A percentile compares a stretch with the other conserved stretches of the same genome.
phyloP scores from a whole-genome alignment of 2,329 filamentous ascomycete species.

The Claviceps citrina region DNA sequence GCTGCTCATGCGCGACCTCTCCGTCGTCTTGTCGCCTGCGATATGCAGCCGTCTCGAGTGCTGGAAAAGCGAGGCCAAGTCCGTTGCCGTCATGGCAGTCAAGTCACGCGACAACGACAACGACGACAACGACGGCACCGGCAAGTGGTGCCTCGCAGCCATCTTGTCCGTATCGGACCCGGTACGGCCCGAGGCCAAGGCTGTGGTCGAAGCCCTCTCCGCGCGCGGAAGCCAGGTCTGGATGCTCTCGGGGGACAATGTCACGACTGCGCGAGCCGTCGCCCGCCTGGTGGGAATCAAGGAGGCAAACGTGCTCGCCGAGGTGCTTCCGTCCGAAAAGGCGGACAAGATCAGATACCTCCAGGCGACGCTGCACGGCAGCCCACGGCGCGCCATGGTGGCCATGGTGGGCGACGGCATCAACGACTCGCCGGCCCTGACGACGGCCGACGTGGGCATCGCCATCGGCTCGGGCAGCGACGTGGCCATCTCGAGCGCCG shows the following conservation, averaged over 20 bases:
- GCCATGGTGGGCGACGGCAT: constrained; percentile 85
- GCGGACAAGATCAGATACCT: constrained; percentile 53
- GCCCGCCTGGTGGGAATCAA: constrained; percentile 62
- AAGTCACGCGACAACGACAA: constrained; percentile 11
- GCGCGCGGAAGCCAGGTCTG: constrained; percentile 57
- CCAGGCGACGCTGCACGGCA: constrained; percentile 34
- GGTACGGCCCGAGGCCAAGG: constrained; percentile 55
- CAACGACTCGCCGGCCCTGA: constrained; percentile 73
- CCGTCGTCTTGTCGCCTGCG: constrained; percentile 22
- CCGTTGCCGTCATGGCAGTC: constrained; percentile 43
- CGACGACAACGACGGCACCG: background rate
- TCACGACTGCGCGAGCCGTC: constrained; percentile 68
- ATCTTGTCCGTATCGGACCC: constrained; percentile 68
- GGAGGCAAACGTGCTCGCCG: constrained; percentile 61
- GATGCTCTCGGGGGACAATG: constrained; percentile 89
- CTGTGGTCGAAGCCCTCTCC: constrained; percentile 49
- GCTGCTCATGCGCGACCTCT: constrained; percentile 41
- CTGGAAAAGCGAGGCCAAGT: constrained; percentile 51
- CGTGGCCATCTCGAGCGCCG: constrained; percentile 65
- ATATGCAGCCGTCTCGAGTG: constrained; percentile 25
- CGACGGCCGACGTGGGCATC: constrained; percentile 67
- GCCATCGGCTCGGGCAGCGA: constrained; percentile 74
- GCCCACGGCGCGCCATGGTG: constrained; percentile 35
- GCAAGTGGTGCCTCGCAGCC: constrained; percentile 38
- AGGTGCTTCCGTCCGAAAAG: constrained; percentile 75